Evolutionary conservation across 1,284 basidiomycete species (phyloP).

Genomic region (Chondrostereum purpureum): DNA sequence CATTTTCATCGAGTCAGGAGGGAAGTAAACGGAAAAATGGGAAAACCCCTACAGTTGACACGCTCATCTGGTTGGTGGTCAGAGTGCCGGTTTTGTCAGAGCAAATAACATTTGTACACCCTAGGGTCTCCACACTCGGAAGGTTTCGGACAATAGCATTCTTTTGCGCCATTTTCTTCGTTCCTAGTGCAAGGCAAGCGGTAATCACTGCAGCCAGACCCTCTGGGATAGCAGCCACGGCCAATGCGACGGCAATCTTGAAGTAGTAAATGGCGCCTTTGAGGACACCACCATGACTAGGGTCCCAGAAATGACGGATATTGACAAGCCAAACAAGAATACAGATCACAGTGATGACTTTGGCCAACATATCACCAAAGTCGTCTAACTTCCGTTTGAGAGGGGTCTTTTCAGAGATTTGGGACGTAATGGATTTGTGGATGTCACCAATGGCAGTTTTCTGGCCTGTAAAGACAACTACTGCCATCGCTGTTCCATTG

Average conservation of each 20-base stretch:
- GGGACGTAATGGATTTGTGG: slow-evolving; percentile 86
- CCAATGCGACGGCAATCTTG: slow-evolving; percentile 95
- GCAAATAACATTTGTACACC: slow-evolving; percentile 95
- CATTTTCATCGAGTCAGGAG: no score
- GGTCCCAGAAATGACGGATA: slow-evolving; percentile 89
- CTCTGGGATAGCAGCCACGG: slow-evolving; percentile 94
- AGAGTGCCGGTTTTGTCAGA: slow-evolving; percentile 96
- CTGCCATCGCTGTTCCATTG: slow-evolving; percentile 78
- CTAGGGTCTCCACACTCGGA: slow-evolving; percentile 94
- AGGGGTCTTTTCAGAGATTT: slow-evolving; percentile 90
- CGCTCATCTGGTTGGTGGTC: slow-evolving; percentile 96
- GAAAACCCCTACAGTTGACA: slow-evolving; percentile 69
- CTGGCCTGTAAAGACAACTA: slow-evolving; percentile 82
- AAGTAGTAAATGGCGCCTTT: slow-evolving; percentile 96
- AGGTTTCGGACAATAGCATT: slow-evolving; percentile 94
- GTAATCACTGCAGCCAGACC: slow-evolving; percentile 95
- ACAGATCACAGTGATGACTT: slow-evolving; percentile 94
- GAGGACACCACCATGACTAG: slow-evolving; percentile 80
- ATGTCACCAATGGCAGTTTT: slow-evolving; percentile 92
- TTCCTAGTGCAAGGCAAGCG: slow-evolving; percentile 91
- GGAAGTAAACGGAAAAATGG: background rate
- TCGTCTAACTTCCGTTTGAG: slow-evolving; percentile 94
- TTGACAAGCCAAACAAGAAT: slow-evolving; percentile 95
- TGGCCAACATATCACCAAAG: slow-evolving; percentile 92
- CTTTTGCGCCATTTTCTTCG: slow-evolving; percentile 97